These are phyloP conservation scores for Helminthosporium solani DNA, from an alignment of 2,329 filamentous ascomycete species.

Conservation along the genomic window DNA sequence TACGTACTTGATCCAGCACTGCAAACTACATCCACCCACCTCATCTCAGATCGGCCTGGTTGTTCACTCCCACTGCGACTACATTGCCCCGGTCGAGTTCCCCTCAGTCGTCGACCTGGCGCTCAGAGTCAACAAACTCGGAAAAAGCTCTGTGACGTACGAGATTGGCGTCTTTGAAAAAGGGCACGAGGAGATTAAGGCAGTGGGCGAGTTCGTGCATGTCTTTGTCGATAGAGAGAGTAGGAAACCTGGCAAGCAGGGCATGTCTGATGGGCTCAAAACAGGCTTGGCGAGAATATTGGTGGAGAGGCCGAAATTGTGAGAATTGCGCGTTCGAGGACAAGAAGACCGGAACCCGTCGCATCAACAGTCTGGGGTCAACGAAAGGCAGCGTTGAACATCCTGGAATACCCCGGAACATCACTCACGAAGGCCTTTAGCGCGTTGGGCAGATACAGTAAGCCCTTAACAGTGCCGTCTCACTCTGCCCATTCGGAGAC, in stretches of 20 bases:
- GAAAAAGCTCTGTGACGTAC: conserved; percentile 83
- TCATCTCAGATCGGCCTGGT: conserved; percentile 78
- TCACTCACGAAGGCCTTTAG: no score
- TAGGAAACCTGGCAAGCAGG: conserved; percentile 64
- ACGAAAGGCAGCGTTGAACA: no score
- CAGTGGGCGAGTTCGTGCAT: conserved; percentile 83
- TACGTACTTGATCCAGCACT: conserved; percentile 78
- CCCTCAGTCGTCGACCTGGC: conserved; percentile 80
- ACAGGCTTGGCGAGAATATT: conserved; percentile 39
- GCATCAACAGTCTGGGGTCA: no score
- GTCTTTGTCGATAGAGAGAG: conserved; percentile 80
- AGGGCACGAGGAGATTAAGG: conserved; percentile 71
- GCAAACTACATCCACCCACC: conserved; percentile 68
- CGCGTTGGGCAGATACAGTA: no score
- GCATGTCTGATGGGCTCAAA: conserved; percentile 63
- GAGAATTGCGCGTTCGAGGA: conserved; percentile 3
- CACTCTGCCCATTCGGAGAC: no score
- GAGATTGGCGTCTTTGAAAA: conserved; percentile 84
- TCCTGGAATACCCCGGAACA: no score
- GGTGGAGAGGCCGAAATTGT: conserved; percentile 28
- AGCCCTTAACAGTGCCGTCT: no score
- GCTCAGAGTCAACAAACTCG: conserved; percentile 78
- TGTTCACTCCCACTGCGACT: conserved; percentile 82
- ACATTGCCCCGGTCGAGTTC: conserved; percentile 77
- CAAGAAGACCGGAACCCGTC: no score